A percentile compares a stretch with the other conserved stretches of the same genome.
These are phyloP conservation scores for Metschnikowia santaceciliae DNA, from an alignment of 805 yeast species.

Conservation along the genomic window DNA sequence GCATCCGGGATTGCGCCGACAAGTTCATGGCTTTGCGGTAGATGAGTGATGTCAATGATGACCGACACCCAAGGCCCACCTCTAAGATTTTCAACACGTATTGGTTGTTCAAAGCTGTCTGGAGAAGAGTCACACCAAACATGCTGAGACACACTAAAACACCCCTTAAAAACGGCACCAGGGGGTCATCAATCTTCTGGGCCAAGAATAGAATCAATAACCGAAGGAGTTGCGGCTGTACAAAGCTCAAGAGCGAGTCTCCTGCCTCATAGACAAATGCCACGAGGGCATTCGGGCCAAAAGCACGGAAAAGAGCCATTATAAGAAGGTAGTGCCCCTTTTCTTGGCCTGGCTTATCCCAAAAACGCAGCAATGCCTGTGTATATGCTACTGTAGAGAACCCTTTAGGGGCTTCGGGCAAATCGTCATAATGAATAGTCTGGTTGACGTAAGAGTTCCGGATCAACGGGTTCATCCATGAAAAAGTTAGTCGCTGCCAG, in stretches of 20 bases:
- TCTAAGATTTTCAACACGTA: slow-evolving; percentile 53
- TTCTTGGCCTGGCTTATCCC: slow-evolving; percentile 11
- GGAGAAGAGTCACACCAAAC: slow-evolving; percentile 57
- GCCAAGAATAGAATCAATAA: slow-evolving; percentile 59
- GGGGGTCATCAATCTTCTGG: slow-evolving; percentile 22
- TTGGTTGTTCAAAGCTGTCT: slow-evolving; percentile 65
- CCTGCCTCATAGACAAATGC: slow-evolving; percentile 24
- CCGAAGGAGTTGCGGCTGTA: slow-evolving; percentile 82
- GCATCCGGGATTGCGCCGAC: slow-evolving; percentile 16
- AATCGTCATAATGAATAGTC: slow-evolving; percentile 26
- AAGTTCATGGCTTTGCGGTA: slow-evolving; percentile 22
- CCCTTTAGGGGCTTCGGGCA: slow-evolving; percentile 27
- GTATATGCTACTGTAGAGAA: slow-evolving; percentile 22
- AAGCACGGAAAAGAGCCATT: slow-evolving; percentile 22
- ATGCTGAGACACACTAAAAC: slow-evolving; percentile 30
- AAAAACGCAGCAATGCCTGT: slow-evolving; percentile 14
- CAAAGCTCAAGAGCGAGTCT: slow-evolving; percentile 38
- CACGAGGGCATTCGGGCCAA: slow-evolving; percentile 22
- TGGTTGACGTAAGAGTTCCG: slow-evolving; percentile 35
- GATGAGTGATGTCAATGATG: slow-evolving; percentile 22
- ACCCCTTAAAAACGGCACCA: slow-evolving; percentile 16
- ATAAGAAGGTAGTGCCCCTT: slow-evolving; percentile 13
- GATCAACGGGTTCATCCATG: slow-evolving; percentile 47
- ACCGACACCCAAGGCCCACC: slow-evolving; percentile 46
- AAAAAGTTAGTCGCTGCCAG: slow-evolving; percentile 39